A percentile compares a stretch with the other conserved stretches of the same genome.
phyloP scores from a whole-genome alignment of 805 yeast genomes.

The Pichia ethanolica region DNA sequence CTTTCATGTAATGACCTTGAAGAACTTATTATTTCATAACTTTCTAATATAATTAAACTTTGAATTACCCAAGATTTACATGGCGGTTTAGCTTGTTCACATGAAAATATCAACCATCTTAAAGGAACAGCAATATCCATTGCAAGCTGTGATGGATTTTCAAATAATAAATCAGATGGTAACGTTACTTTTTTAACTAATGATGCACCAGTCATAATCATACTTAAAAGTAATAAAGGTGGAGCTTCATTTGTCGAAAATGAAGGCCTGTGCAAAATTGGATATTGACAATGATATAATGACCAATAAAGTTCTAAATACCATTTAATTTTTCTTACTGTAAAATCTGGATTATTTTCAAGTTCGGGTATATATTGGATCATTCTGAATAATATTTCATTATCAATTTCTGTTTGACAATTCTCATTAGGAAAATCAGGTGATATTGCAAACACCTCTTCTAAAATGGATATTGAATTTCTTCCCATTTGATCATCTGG shows the following conservation, averaged over 20 bases:
- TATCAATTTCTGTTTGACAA: constrained; percentile 17
- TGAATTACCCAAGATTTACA: constrained; percentile 45
- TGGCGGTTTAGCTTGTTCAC: constrained; percentile 38
- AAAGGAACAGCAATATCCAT: constrained; percentile 35
- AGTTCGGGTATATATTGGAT: constrained; percentile 15
- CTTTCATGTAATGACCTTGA: constrained; percentile 41
- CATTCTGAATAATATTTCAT: constrained; percentile 12
- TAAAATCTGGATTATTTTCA: constrained; percentile 16
- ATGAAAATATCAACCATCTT: constrained; percentile 38
- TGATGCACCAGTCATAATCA: constrained; percentile 50
- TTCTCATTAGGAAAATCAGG: constrained; percentile 20
- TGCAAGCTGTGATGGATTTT: constrained; percentile 23
- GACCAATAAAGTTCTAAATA: constrained; percentile 40
- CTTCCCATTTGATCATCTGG: constrained; percentile 16
- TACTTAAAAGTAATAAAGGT: constrained; percentile 44
- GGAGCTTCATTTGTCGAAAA: constrained; percentile 45
- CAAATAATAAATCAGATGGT: constrained; percentile 7
- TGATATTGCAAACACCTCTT: constrained; percentile 18
- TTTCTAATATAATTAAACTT: constrained; percentile 39
- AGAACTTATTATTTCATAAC: constrained; percentile 39
- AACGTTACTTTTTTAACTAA: constrained; percentile 7
- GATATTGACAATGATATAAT: constrained; percentile 48
- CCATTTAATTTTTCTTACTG: constrained; percentile 12
- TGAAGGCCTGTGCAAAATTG: constrained; percentile 40
- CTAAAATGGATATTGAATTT: constrained; percentile 15